phyloP scores from a whole-genome alignment of 768 basidiomycete species.

The Tremella yokohamensis region DNA sequence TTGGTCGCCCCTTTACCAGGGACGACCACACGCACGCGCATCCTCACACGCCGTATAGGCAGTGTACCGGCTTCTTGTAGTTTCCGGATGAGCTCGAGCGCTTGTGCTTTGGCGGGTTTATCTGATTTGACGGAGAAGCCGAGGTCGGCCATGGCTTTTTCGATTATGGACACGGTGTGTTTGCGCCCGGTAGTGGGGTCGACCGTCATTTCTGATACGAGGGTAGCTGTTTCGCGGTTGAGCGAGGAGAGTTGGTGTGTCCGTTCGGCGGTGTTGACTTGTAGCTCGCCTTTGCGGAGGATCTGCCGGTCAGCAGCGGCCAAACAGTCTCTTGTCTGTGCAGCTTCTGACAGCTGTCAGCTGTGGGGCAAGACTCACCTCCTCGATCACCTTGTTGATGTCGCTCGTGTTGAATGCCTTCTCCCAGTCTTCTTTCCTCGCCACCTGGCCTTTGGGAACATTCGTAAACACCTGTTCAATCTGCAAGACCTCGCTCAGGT shows the following conservation, averaged over 20 bases:
- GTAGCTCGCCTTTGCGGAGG: slow-evolving; percentile 89
- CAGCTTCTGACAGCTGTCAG: not conserved
- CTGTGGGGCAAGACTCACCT: slow-evolving; percentile 61
- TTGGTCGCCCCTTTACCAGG: slow-evolving; percentile 67
- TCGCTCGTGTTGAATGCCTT: slow-evolving; percentile 83
- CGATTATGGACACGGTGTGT: slow-evolving; percentile 91
- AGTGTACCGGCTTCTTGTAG: slow-evolving; percentile 51
- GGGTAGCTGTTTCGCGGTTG: slow-evolving; percentile 83
- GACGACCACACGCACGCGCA: slow-evolving; percentile 82
- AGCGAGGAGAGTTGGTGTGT: slow-evolving; percentile 80
- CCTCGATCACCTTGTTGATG: slow-evolving; percentile 68
- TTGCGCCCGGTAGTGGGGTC: slow-evolving; percentile 85
- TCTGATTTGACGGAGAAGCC: slow-evolving; percentile 84
- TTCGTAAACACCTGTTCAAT: slow-evolving; percentile 94
- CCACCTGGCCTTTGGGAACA: slow-evolving; percentile 92
- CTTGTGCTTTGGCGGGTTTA: slow-evolving; percentile 90
- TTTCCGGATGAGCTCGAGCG: slow-evolving; percentile 37
- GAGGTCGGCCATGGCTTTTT: slow-evolving; percentile 94
- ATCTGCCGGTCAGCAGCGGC: slow-evolving; percentile 58
- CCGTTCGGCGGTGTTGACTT: slow-evolving; percentile 94
- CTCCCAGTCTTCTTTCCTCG: slow-evolving; percentile 80
- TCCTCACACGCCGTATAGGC: slow-evolving; percentile 86
- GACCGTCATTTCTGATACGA: slow-evolving; percentile 92
- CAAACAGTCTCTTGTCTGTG: not conserved
- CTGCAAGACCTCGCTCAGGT: slow-evolving; percentile 91